phyloP scores from a whole-genome alignment of 2,329 filamentous ascomycete genomes.

The Ophiostoma perfectum region DNA sequence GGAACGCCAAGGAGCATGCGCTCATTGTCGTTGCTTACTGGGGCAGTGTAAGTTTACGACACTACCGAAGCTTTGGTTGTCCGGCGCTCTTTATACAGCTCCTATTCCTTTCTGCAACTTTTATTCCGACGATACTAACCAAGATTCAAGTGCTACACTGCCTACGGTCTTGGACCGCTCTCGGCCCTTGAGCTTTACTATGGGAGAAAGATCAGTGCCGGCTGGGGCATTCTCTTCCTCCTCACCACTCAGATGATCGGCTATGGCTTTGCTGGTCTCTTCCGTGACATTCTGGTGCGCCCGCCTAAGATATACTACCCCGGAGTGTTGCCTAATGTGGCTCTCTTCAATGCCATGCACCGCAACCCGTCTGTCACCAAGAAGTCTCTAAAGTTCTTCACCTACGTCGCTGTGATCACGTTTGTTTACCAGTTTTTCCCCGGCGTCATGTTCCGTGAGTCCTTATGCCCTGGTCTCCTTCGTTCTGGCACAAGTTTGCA shows the following conservation, averaged over 20 bases:
- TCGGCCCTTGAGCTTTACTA: conserved; percentile 33
- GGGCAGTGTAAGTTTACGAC: conserved; percentile 27
- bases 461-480: conserved; percentile 18
- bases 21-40: conserved; percentile 34
- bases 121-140: neutral
- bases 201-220: conserved; percentile 28
- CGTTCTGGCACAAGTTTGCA: conserved; percentile 15
- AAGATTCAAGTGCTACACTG: conserved; percentile 28
- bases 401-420: conserved; percentile 27
- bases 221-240: conserved; percentile 32
- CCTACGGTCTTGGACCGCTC: conserved; percentile 32
- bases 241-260: conserved; percentile 33
- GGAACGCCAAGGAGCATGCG: conserved; percentile 35
- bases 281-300: conserved; percentile 31
- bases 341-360: conserved; percentile 34
- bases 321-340: conserved; percentile 31
- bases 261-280: conserved; percentile 32
- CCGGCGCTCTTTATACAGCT: too few species aligned
- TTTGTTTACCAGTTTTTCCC: conserved; percentile 35
- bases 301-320: conserved; percentile 34
- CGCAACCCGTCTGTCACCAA: conserved; percentile 30
- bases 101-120: neutral
- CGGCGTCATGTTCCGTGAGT: conserved; percentile 31
- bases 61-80: too few species aligned
- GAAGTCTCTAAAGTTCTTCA: conserved; percentile 31